A percentile compares a stretch with the other conserved stretches of the same genome.
These are phyloP conservation scores for Phylloporus rhodoxanthus DNA, from an alignment of 768 basidiomycete species.

Conservation along the genomic window DNA sequence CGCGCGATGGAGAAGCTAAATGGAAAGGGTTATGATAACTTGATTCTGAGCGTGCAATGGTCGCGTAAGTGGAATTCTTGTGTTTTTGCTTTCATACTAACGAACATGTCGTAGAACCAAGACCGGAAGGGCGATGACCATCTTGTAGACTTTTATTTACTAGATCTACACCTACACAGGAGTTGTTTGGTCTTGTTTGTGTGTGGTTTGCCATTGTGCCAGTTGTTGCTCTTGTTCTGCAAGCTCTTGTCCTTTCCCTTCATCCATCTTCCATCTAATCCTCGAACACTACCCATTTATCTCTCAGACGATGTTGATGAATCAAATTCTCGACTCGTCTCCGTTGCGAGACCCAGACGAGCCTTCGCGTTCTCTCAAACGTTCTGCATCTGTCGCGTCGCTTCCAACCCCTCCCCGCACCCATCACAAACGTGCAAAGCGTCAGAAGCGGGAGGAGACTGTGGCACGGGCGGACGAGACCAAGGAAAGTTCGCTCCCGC, in stretches of 20 bases:
- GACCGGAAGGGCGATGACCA: slow-evolving; percentile 36
- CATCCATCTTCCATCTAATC: background rate
- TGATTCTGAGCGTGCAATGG: slow-evolving; percentile 71
- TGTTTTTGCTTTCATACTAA: background rate
- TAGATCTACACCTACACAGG: background rate
- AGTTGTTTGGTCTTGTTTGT: background rate
- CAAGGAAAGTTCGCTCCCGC: slow-evolving; percentile 28
- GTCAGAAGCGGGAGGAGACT: slow-evolving; percentile 15
- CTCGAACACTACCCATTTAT: background rate
- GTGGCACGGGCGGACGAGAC: slow-evolving; percentile 6
- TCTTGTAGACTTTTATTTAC: background rate
- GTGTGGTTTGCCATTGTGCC: background rate
- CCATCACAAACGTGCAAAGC: slow-evolving; percentile 41
- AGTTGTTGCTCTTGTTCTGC: background rate
- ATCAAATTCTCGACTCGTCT: slow-evolving; percentile 33
- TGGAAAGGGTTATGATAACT: slow-evolving; percentile 87
- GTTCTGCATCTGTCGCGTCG: slow-evolving; percentile 57
- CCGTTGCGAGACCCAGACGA: slow-evolving; percentile 11
- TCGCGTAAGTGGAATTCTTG: slow-evolving; percentile 40
- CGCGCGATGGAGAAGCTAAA: slow-evolving; percentile 88
- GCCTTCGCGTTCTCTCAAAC: slow-evolving; percentile 42
- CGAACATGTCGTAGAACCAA: slow-evolving; percentile 31
- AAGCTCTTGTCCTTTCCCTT: background rate
- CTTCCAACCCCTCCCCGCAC: slow-evolving; percentile 66
- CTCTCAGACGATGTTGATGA: slow-evolving; percentile 25